Percentiles rank a stretch among this genome's conserved stretches.
These are phyloP conservation scores for Cyberlindnera mississippiensis DNA, from an alignment of 805 yeast species.

Conservation along the genomic window DNA sequence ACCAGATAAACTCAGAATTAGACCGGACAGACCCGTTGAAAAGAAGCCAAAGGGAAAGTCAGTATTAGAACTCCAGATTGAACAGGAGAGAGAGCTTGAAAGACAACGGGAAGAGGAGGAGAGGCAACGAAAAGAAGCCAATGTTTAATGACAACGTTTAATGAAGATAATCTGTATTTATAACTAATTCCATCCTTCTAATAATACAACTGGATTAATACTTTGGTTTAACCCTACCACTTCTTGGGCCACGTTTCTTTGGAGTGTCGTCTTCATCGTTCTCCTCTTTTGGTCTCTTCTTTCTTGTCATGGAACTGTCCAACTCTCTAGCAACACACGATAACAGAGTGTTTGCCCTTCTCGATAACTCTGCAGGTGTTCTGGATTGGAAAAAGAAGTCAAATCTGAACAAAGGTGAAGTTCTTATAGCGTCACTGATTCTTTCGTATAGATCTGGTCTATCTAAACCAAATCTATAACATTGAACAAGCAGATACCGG, in stretches of 20 bases:
- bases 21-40: slow-evolving; percentile 29
- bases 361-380: slow-evolving; percentile 67
- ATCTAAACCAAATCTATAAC: slow-evolving; percentile 78
- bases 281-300: slow-evolving; percentile 13
- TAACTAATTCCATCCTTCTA: too few species aligned
- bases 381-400: slow-evolving; percentile 86
- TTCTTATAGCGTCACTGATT: slow-evolving; percentile 69
- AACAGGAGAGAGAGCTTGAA: slow-evolving; percentile 22
- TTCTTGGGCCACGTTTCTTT: slow-evolving; percentile 17
- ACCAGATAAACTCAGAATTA: slow-evolving; percentile 36
- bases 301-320: slow-evolving; percentile 15
- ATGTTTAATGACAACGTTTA: neutral
- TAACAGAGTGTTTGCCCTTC: slow-evolving; percentile 79
- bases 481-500: slow-evolving; percentile 74
- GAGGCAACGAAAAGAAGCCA: neutral
- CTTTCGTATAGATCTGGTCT: slow-evolving; percentile 73
- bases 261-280: slow-evolving; percentile 16
- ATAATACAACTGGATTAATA: slow-evolving; percentile 2
- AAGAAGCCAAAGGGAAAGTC: slow-evolving; percentile 18
- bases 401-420: slow-evolving; percentile 74
- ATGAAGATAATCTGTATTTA: too few species aligned
- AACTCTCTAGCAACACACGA: slow-evolving; percentile 68
- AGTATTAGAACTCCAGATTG: slow-evolving; percentile 26
- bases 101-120: slow-evolving; percentile 18
- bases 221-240: slow-evolving; percentile 16